Evolutionary conservation across 2,329 filamentous ascomycete genomes (phyloP), one percentile per base, ranked within the genome.

Genomic region (Ophiostoma tasmaniense): DNA sequence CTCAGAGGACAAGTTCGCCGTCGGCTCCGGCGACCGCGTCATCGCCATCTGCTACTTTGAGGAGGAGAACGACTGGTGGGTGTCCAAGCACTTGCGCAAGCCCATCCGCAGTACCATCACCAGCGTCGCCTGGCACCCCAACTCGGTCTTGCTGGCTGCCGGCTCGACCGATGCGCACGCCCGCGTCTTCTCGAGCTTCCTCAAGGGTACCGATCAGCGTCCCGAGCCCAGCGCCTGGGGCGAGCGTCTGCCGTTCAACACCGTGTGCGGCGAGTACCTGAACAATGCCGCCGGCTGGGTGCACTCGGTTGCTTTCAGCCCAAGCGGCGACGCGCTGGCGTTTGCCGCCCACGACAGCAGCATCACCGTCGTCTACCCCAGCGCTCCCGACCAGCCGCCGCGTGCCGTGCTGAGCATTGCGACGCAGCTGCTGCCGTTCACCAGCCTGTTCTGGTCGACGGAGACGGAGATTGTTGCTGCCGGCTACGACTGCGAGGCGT

Each of bases 31-130:
- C 71, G 95, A 97, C 74, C 89, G 95, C 72, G 90, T 97, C 73
- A 97, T 99, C 75, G 93, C 95, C 55, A 87, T 98, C 74, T 99
- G 95, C 84, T 98, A 98, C 83, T 99, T 99, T 75, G 95, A 99
- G 77, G 92, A 97, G 78, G 95, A 99, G 80, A 97, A 99, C 80
- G 93, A 99, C 83, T 99, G 95, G 95, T 99, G 95, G 95, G 94
- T 99, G 59, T 97, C 93, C 50, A 99, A 99, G 85, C 95, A 99
- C 81, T 82, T 99, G 77, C 98, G 98, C 87, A 99, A 98, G 86
- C 95, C 95, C 25, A 96, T 99, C 75, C 91, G 94, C 74, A 97
- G 93, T 78, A 99, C 95, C 69, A 94, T 99, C 75, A 98, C 95
- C 69, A 93, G 91, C 20, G 88, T 99, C 62, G 89, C 90, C 69